These are phyloP conservation scores for Mortierella sp. DNA, from an alignment of 371 early-diverging fungal species.

Conservation along the genomic window DNA sequence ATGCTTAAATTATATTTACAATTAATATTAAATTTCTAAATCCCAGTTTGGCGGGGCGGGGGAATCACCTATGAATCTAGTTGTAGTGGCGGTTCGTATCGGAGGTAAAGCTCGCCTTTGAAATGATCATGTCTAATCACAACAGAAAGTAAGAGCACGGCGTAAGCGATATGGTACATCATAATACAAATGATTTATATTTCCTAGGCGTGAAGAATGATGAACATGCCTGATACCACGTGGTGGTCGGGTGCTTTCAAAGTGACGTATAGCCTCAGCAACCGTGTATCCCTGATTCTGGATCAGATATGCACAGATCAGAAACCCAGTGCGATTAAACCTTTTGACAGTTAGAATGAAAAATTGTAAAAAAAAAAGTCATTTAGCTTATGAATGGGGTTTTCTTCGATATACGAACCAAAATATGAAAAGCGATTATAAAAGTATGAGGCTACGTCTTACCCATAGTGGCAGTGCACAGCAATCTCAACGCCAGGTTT, in stretches of 20 bases:
- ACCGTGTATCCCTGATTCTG: conserved; percentile 69
- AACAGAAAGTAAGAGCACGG: neutral
- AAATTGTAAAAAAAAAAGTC: neutral
- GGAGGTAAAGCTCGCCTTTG: conserved; percentile 73
- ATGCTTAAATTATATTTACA: neutral
- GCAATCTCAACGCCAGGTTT: conserved; percentile 76
- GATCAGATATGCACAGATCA: conserved; percentile 78
- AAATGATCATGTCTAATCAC: conserved; percentile 71
- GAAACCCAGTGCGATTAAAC: conserved; percentile 79
- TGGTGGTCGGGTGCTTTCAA: conserved; percentile 74
- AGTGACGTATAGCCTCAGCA: conserved; percentile 68
- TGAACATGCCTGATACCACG: conserved; percentile 68
- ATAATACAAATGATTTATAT: neutral
- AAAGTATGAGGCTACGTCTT: conserved; percentile 4
- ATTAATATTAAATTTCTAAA: no score
- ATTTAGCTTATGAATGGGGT: neutral
- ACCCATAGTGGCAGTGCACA: conserved; percentile 85
- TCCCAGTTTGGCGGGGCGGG: neutral
- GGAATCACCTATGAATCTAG: conserved; percentile 2
- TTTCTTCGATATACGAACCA: no score
- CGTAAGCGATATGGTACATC: neutral
- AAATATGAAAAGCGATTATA: no score
- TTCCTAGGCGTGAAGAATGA: neutral
- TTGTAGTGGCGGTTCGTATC: conserved; percentile 59
- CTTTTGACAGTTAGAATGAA: conserved; percentile 25